Evolutionary conservation across 2,329 filamentous ascomycete genomes (phyloP).

Genomic region (Xylariomycetidae sp.): DNA sequence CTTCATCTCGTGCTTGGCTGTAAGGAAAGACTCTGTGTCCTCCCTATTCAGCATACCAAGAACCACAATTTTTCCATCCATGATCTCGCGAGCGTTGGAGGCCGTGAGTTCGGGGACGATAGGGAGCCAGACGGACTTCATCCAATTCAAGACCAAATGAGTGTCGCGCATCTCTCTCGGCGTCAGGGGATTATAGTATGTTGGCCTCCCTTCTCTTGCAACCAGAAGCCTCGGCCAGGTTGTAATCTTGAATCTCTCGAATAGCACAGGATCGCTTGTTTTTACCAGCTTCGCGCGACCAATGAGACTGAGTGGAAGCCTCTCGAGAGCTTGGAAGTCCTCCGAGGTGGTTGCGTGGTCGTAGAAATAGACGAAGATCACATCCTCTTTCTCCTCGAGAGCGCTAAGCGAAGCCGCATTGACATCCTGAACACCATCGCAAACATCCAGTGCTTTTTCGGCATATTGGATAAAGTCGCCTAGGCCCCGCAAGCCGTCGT

Average conservation of each 20-base stretch:
- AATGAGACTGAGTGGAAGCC: slow-evolving; percentile 80
- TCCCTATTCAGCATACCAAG: slow-evolving; percentile 81
- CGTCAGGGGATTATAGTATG: slow-evolving; percentile 82
- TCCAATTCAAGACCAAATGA: slow-evolving; percentile 78
- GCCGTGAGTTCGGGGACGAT: slow-evolving; percentile 92
- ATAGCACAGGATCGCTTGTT: slow-evolving; percentile 72
- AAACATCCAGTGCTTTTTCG: slow-evolving; percentile 76
- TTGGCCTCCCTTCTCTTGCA: slow-evolving; percentile 80
- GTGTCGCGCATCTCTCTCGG: slow-evolving; percentile 91
- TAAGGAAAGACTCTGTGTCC: slow-evolving; percentile 71
- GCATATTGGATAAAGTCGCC: slow-evolving; percentile 87
- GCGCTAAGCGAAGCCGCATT: slow-evolving; percentile 71
- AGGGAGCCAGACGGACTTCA: slow-evolving; percentile 93
- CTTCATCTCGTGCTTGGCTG: slow-evolving; percentile 85
- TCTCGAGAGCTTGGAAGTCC: slow-evolving; percentile 84
- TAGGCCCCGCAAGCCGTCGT: slow-evolving; percentile 83
- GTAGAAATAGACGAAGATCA: slow-evolving; percentile 97
- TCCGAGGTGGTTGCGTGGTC: slow-evolving; percentile 91
- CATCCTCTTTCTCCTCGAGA: slow-evolving; percentile 88
- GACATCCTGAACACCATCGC: slow-evolving; percentile 74
- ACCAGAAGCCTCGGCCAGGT: slow-evolving; percentile 95
- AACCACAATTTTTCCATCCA: slow-evolving; percentile 93
- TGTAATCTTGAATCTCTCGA: slow-evolving; percentile 85
- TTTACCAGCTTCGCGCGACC: slow-evolving; percentile 91
- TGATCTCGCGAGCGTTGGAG: slow-evolving; percentile 87